These are phyloP conservation scores for Chlamydomonas sphaeroides DNA, from an alignment of 139 green algal species.

Conservation along the genomic window DNA sequence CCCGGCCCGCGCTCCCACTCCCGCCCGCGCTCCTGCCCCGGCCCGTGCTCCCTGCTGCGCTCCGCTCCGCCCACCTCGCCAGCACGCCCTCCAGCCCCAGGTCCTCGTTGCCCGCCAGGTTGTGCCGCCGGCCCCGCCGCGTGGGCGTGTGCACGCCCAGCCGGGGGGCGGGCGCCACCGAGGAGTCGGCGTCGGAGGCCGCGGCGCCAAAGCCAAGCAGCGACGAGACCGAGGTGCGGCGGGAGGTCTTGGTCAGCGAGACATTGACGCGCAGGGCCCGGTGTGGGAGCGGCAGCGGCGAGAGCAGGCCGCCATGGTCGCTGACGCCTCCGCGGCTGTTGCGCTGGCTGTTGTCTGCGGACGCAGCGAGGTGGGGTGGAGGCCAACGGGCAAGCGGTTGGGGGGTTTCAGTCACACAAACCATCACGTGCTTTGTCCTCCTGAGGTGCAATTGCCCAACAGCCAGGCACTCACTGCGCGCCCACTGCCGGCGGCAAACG, in stretches of 20 bases:
- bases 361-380: background rate
- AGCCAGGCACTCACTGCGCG: too few relatives aligned
- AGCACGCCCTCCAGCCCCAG: background rate
- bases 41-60: too few relatives aligned
- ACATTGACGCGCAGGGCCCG: background rate
- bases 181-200: background rate
- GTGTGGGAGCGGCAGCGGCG: background rate
- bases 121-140: constrained; percentile 12
- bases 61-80: constrained; percentile 9
- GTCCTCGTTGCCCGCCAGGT: constrained; percentile 14
- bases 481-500: too few relatives aligned
- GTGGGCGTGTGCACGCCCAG: background rate
- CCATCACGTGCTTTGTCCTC: too few relatives aligned
- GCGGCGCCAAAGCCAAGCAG: background rate
- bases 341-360: background rate
- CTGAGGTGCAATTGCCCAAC: too few relatives aligned
- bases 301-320: background rate
- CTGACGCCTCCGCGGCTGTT: too few relatives aligned
- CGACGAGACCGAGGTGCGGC: background rate
- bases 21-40: too few relatives aligned
- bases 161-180: too few relatives aligned
- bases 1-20: too few relatives aligned
- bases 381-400: too few relatives aligned
- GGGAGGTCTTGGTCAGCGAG: background rate
- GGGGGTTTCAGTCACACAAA: background rate